phyloP scores from a whole-genome alignment of 495 filamentous ascomycete species.

The Chaetomium tenue region DNA sequence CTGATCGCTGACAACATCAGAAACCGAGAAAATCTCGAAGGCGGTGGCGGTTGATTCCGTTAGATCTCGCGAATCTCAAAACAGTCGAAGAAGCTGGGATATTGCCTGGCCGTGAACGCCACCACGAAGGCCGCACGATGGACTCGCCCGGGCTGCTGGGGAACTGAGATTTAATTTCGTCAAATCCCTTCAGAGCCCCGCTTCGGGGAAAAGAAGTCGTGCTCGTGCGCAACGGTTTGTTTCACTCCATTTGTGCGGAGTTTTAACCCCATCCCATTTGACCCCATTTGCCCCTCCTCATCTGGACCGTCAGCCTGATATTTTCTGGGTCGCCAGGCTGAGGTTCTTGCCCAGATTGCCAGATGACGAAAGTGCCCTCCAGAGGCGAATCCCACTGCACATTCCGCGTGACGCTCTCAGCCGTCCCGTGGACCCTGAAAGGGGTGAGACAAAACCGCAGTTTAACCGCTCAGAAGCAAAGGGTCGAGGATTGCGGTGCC shows the following conservation, averaged over 20 bases:
- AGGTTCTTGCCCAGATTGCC: neutral
- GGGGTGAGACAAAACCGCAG: slow-evolving; percentile 1
- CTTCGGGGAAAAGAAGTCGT: neutral
- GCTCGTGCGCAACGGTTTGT: slow-evolving; percentile 6
- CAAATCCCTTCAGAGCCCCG: neutral
- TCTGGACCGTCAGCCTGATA: neutral
- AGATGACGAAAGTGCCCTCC: neutral
- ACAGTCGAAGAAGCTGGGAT: neutral
- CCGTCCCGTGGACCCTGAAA: slow-evolving; percentile 1
- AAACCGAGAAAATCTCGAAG: neutral
- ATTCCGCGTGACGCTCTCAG: neutral
- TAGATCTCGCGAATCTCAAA: neutral
- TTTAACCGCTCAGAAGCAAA: neutral
- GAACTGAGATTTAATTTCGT: neutral
- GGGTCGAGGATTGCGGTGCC: slow-evolving; percentile 12
- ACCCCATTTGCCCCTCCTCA: slow-evolving; percentile 2
- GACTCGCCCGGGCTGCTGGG: too few species aligned
- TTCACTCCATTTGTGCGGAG: slow-evolving; percentile 4
- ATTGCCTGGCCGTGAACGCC: neutral
- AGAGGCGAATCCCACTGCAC: slow-evolving; percentile 1
- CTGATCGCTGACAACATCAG: neutral
- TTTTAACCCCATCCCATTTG: neutral
- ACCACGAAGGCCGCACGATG: neutral
- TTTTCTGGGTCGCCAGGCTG: neutral
- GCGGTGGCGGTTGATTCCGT: neutral